Base-by-base conservation (phyloP, 2,329 filamentous ascomycete genomes). In the Rutstroemia sydowiana region DNA sequence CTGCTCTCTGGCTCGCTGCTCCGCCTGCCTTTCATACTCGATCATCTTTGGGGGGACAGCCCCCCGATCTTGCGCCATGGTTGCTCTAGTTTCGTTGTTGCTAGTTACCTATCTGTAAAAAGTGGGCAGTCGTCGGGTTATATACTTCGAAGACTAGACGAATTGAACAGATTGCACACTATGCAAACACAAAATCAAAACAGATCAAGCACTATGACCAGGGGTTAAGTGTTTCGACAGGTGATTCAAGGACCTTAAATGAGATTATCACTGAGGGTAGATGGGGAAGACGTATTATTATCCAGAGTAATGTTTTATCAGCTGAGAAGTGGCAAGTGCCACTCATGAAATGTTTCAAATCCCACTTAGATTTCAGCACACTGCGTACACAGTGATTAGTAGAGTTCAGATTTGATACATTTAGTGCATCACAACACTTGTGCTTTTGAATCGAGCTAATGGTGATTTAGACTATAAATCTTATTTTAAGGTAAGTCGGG, bases 21-120 rank as follows among this genome's bases (percentile, higher is more conserved):
- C 63, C 9, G 63, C 63, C 40, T 65, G 63, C 13, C 63, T 53
- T 40, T 65, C 63, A 36, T 60, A 65, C 39, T 65, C 63, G 28
- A 64, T 23, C 30, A 44, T 50, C 7, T 34, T 44, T n/a, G 32
- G 18, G 37, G 37, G 37, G 2, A 41, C 18, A 7, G 37, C 18
- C 7, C 18, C 37, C 37, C 18, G 37, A 9, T n/a, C n/a, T 16
- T 23, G 37, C 37, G 37, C 8, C 7, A 11, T 21, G 18, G 37
- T 20, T 40, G 16, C 14, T 41, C n/a, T n/a, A n/a, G n/a, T n/a
- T n/a, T n/a, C n/a, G n/a, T n/a, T n/a, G n/a, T n/a, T n/a, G n/a
- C n/a, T n/a, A n/a, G n/a, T n/a, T 32, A 13, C 13, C 30, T 32
- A 32, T 7, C 7, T 32, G 30, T 32, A 7, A 13, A 32, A 32